Evolutionary conservation across 1,284 basidiomycete species (phyloP), one percentile per base, ranked within the genome.

Genomic region (Mrakiaceae sp.): DNA sequence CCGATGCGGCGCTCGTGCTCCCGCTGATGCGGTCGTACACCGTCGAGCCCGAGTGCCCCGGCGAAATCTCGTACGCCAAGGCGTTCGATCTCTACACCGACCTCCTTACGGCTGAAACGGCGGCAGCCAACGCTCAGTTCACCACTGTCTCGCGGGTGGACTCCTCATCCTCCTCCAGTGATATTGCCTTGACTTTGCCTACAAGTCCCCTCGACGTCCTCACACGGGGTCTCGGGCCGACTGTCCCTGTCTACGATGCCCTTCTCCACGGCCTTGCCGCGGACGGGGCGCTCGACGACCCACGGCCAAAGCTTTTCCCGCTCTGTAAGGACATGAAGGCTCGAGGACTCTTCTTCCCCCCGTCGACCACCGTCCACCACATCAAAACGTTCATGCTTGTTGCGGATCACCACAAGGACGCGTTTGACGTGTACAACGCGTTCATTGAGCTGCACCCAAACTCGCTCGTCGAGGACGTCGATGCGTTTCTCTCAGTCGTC

Each of bases 191-290:
- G 27, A 27, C 27, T 27, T 27, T 27, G 27, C 27, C 27, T 27
- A 27, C 27, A 27, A 27, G 27, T 27, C 27, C 27, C 27, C 27
- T 27, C 27, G 27, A 27, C 27, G 27, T 27, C 27, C 27, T 27
- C 27, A 27, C 27, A 27, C 27, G 27, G 27, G 27, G 39, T 16
- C 43, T 57, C 51, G 64, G 59, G 5, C 59, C 64, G 6, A 51
- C 64, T 7, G 64, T 60, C 27, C 60, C 61, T 40, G 49, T 65
- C 10, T 65, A 65, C 64, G 64, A 65, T 16, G 27, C 53, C 50
- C 64, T 65, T 14, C 58, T 65, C 12, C 46, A 59, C 50, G 63
- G 63, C 9, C 61, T 62, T 60, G 46, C 58, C 44, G 27, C 58
- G 10, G 49, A 48, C 6, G 40, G 47, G 27, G 52, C 47, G 43